A percentile compares a stretch with the other conserved stretches of the same genome.
phyloP scores from a whole-genome alignment of 441 rosid genomes.

The Populus hybrid region DNA sequence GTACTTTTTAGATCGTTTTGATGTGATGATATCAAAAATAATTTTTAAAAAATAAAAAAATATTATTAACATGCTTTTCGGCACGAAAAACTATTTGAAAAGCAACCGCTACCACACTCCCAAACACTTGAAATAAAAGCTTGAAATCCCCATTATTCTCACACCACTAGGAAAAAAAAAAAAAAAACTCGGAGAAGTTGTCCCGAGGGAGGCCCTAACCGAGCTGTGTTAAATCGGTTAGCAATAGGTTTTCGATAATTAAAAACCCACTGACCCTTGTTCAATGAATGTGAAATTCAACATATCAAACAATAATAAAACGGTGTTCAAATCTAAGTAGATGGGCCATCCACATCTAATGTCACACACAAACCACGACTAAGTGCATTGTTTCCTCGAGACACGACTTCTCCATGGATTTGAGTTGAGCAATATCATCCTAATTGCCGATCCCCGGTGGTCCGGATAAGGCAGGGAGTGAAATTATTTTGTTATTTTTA shows the following conservation, averaged over 20 bases:
- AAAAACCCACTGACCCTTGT: not conserved
- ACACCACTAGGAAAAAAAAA: not conserved
- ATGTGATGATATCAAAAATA: no score
- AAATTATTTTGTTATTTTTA: no score
- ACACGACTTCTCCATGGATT: slow-evolving; percentile 20
- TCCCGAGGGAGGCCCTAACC: slow-evolving; percentile 28
- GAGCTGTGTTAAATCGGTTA: slow-evolving; percentile 1
- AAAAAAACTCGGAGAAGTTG: not conserved
- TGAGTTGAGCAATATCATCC: slow-evolving; percentile 20
- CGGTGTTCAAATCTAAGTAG: no score
- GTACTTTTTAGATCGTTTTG: no score
- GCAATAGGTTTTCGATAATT: not conserved
- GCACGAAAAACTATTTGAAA: no score
- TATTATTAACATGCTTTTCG: no score
- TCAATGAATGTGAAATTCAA: not conserved
- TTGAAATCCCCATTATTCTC: no score
- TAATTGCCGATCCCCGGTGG: slow-evolving; percentile 14
- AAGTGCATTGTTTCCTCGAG: slow-evolving; percentile 21
- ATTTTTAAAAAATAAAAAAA: no score
- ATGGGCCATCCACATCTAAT: no score
- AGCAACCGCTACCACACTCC: no score
- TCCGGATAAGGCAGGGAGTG: not conserved
- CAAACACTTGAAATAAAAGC: no score
- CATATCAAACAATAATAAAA: not conserved
- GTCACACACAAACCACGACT: slow-evolving; percentile 2